Evolutionary conservation across 345 rosid species (phyloP), one percentile per base, ranked within the genome.

Genomic region (Viola odorata): DNA sequence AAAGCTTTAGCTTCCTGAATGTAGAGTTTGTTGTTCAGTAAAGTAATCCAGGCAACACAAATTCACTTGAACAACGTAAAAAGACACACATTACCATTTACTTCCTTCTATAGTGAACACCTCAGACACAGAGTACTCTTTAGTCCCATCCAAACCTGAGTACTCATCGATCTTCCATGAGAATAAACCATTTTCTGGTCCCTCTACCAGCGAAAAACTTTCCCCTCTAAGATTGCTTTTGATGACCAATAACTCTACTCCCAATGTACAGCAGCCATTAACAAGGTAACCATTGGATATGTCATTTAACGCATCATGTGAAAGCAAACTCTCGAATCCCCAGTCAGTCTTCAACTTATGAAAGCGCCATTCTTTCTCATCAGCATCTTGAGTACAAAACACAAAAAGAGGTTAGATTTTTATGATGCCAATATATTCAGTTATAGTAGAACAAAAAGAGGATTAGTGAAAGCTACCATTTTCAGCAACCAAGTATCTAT

Each of bases 221-320:
- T 52, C 55, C 4, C 55, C 2, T 52, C 10, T 52, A 6, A 3
- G 8, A 52, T 5, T 8, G 14, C 8, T 8, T 41, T 9, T 44
- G 42, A 41, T 41, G 5, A 41, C 47, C 14, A 37, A 40, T 10
- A 60, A 9, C 14, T 60, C 53, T 1, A 23, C 53, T 45, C 64
- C 64, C 47, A 60, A 45, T 3, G 12, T 42, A 12, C 54, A 45
- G 40, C 45, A 0, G 14, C 48, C 40, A 13, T 48, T 16, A 23
- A 60, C n/a, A 8, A 60, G 53, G 23, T 60, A 60, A 10, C 64
- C 64, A 7, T n/a, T 37, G 14, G 53, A 45, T 32, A 54, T 8
- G n/a, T 60, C 53, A 8, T 7, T 47, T 11, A 60, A 37, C 4
- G 41, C 14, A 5, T 36, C 10, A 7, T 41, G 41, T 1, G 44